Base-by-base conservation (phyloP, 352 stramenopile species). In the Globisporangium nunn region DNA sequence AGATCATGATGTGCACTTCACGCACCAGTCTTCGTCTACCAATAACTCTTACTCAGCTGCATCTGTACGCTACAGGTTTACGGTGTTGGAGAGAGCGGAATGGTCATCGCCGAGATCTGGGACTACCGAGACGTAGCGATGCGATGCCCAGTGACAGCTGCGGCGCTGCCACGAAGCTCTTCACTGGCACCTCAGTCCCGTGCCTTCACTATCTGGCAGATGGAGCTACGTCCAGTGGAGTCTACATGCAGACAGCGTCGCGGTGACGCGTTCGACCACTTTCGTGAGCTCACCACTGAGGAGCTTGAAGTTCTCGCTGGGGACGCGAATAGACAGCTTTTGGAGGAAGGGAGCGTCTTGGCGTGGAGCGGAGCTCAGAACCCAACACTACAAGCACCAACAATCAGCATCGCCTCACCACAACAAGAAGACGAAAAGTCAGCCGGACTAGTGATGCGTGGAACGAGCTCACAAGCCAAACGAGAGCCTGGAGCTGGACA, bases 281-380 rank as follows among this genome's bases (percentile, higher is more conserved):
- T 61, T 41, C 55, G 52, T 14, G 58, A 64, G 18, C 50, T 66
- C 40, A 59, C 47, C 7, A n/a, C 51, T 1, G 46, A 54, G 6
- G 58, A 81, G 48, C 61, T 81, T 15, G 72, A 78, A 33, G 66
- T 59, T 7, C 43, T 81, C 12, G 69, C 69, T 1, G 37, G 69
- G 44, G 72, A 76, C 45, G 67, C 67, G 17, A 65, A 68, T 48
- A 52, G 62, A 1, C 62, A 74, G 52, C 57, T 78, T 6, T 47
- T 81, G 12, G 65, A 76, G 30, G 58, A 65, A 44, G 58, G 30
- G 12, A 50, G 50, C 6, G 40, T 15, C 12, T 39, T 28, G 5
- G 23, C 31, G 6, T 58, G 50, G 51, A 46, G 12, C 3, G 30
- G 8, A 23, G 12, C 48, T 11, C n/a, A 30, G 17, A 14, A 40